Evolutionary conservation across 1,284 basidiomycete genomes (phyloP).

Genomic region (Boletellus deceptivus): DNA sequence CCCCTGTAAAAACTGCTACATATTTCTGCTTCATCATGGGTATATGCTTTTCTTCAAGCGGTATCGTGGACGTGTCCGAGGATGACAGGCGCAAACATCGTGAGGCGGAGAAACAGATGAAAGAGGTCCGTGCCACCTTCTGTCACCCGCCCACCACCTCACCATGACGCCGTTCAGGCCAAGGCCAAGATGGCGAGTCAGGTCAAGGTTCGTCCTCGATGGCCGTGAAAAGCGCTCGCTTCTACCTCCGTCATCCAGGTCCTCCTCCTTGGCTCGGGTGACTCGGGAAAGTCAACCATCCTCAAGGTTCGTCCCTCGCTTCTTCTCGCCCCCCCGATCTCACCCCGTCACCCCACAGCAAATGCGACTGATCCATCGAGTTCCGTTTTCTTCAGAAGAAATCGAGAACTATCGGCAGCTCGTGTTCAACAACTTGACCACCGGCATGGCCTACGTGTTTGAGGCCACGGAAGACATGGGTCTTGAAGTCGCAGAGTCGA

Average conservation of each 20-base stretch:
- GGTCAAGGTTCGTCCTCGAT: constrained; percentile 63
- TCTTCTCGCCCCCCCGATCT: constrained; percentile 1
- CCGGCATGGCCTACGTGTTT: constrained; percentile 79
- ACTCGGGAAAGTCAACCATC: constrained; percentile 91
- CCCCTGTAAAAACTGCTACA: constrained; percentile 5
- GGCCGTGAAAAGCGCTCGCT: background rate
- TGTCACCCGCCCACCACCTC: background rate
- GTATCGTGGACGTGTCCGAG: constrained; percentile 53
- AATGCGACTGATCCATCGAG: constrained; percentile 85
- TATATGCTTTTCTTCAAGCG: constrained; percentile 67
- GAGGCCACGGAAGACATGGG: constrained; percentile 90
- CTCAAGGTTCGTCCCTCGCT: constrained; percentile 59
- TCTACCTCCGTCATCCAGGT: constrained; percentile 45
- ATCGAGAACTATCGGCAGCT: constrained; percentile 83
- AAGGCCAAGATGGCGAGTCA: constrained; percentile 66
- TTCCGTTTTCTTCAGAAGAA: constrained; percentile 75
- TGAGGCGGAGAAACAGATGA: constrained; percentile 66
- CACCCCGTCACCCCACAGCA: constrained; percentile 48
- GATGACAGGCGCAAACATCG: constrained; percentile 61
- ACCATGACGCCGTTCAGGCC: constrained; percentile 43
- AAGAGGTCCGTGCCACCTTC: constrained; percentile 47
- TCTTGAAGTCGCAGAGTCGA: constrained; percentile 64
- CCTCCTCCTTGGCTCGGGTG: constrained; percentile 89
- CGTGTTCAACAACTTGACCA: constrained; percentile 87
- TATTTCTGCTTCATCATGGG: constrained; percentile 53